These are phyloP conservation scores for Sclerotinia spermophila DNA, from an alignment of 2,329 filamentous ascomycete genomes.

Conservation along the genomic window DNA sequence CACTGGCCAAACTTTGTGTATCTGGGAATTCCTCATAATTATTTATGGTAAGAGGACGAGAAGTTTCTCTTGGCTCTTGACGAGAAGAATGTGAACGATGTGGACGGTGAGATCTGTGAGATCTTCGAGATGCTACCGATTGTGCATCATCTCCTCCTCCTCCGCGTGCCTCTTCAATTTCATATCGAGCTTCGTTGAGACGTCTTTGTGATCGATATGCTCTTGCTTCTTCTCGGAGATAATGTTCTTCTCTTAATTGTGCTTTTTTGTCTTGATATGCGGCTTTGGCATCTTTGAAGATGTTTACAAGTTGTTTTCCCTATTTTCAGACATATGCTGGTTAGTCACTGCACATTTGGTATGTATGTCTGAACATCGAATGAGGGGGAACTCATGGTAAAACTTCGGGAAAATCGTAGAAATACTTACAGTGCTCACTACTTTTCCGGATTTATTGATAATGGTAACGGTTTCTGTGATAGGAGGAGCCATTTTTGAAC, in stretches of 20 bases:
- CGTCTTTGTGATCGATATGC: slow-evolving; percentile 49
- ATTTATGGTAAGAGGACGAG: slow-evolving; percentile 19
- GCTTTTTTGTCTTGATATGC: slow-evolving; percentile 87
- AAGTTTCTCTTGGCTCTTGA: neutral
- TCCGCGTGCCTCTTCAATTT: slow-evolving; percentile 28
- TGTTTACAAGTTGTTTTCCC: slow-evolving; percentile 85
- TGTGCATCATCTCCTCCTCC: slow-evolving; percentile 3
- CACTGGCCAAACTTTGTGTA: slow-evolving; percentile 11
- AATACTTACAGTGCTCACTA: slow-evolving; percentile 78
- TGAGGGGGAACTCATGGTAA: slow-evolving; percentile 1
- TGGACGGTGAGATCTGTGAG: slow-evolving; percentile 27
- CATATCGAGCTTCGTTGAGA: slow-evolving; percentile 42
- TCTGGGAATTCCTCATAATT: slow-evolving; percentile 14
- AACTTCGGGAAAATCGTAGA: slow-evolving; percentile 18
- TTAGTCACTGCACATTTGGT: slow-evolving; percentile 21
- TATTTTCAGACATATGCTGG: slow-evolving; percentile 38
- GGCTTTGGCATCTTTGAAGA: slow-evolving; percentile 88
- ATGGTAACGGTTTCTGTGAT: slow-evolving; percentile 77
- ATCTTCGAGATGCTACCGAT: slow-evolving; percentile 21
- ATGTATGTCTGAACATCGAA: neutral
- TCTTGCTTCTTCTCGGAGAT: slow-evolving; percentile 54
- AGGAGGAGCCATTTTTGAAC: slow-evolving; percentile 21
- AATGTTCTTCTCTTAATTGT: slow-evolving; percentile 69
- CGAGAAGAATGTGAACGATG: slow-evolving; percentile 26
- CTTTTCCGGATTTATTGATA: slow-evolving; percentile 86